Evolutionary conservation across 805 yeast genomes (phyloP).

Genomic region (Kodamaea leandrae): DNA sequence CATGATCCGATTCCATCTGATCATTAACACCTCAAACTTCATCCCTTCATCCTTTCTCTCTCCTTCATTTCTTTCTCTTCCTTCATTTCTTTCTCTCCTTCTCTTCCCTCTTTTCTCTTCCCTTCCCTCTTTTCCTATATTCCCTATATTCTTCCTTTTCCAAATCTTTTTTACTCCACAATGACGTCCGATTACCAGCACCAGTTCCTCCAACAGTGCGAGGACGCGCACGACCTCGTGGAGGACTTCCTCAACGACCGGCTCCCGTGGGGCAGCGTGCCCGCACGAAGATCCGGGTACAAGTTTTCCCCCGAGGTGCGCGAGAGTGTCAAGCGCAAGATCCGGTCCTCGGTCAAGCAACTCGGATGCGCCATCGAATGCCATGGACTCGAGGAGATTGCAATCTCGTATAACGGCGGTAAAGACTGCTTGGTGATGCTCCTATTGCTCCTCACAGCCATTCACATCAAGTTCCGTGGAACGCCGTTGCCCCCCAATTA

Average conservation of each 20-base stretch:
- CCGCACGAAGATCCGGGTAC: conserved; percentile 18
- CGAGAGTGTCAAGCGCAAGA: conserved; percentile 26
- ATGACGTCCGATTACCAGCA: conserved; percentile 9
- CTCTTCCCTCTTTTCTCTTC: background rate
- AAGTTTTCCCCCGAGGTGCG: conserved; percentile 21
- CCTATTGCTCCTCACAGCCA: conserved; percentile 62
- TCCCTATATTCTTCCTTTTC: background rate
- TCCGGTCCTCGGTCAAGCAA: conserved; percentile 26
- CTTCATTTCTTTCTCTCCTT: background rate
- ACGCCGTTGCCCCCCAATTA: conserved; percentile 23
- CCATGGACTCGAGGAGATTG: conserved; percentile 48
- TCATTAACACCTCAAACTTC: background rate
- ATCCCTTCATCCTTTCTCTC: background rate
- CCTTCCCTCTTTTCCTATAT: background rate
- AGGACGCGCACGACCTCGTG: conserved; percentile 32
- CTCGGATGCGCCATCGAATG: conserved; percentile 27
- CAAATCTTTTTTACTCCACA: background rate
- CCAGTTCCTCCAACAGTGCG: conserved; percentile 21
- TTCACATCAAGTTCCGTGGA: conserved; percentile 26
- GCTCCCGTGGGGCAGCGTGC: conserved; percentile 26
- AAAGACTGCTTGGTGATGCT: conserved; percentile 94
- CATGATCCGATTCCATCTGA: background rate
- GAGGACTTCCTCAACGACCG: conserved; percentile 28
- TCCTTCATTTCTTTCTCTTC: background rate
- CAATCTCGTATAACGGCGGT: conserved; percentile 93